These are phyloP conservation scores for Cerioporus squamosus DNA, from an alignment of 1,284 basidiomycete species.

Conservation along the genomic window DNA sequence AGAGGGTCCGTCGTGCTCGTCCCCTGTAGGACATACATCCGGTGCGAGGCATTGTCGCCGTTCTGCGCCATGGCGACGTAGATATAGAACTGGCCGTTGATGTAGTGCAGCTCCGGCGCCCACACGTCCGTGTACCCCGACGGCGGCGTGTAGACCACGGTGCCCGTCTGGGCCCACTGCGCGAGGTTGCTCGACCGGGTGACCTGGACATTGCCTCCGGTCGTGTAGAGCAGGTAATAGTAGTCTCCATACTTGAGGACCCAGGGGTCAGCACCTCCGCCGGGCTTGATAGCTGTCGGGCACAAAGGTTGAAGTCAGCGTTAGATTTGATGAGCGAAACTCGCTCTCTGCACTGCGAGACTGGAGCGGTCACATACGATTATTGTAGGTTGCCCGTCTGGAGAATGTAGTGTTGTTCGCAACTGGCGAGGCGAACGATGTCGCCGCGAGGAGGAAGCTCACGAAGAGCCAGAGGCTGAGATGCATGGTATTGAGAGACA, in stretches of 20 bases:
- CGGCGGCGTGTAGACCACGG: not conserved
- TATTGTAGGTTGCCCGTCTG: constrained; percentile 2
- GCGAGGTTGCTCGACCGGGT: constrained; percentile 2
- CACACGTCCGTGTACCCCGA: constrained; percentile 2
- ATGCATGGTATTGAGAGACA: not conserved
- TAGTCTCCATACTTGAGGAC: not conserved
- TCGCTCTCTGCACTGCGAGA: no score
- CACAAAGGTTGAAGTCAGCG: not conserved
- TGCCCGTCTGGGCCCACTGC: not conserved
- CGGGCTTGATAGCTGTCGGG: constrained; percentile 1
- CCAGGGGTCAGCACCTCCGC: constrained; percentile 3
- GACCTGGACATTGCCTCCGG: constrained; percentile 7
- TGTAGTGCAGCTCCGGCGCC: constrained; percentile 7
- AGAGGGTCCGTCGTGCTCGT: constrained; percentile 7
- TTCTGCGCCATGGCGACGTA: constrained; percentile 8
- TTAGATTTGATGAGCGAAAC: not conserved
- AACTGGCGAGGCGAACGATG: not conserved
- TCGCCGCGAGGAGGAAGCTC: not conserved
- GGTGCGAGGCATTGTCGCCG: constrained; percentile 3
- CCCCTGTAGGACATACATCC: constrained; percentile 7
- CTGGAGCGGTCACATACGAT: constrained; percentile 6
- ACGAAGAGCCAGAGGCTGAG: not conserved
- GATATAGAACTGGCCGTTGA: constrained; percentile 8
- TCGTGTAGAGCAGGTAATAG: constrained; percentile 5
- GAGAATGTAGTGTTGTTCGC: not conserved